These are phyloP conservation scores for Erucastrum elatum DNA, from an alignment of 345 rosid species.

Conservation along the genomic window DNA sequence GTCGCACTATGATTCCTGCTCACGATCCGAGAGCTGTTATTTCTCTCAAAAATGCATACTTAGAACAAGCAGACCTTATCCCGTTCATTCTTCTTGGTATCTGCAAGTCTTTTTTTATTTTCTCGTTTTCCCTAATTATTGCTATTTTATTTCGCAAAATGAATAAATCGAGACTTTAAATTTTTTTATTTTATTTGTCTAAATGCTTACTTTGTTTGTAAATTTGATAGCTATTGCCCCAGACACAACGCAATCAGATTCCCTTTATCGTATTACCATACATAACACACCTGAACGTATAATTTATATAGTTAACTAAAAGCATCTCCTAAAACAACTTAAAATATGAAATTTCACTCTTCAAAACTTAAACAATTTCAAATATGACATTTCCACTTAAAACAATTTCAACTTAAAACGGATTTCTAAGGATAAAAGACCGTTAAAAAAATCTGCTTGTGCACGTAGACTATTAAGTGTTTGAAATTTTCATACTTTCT, in stretches of 20 bases:
- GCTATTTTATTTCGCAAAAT: background rate
- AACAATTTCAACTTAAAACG: no score
- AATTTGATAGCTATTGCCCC: background rate
- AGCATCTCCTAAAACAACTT: no score
- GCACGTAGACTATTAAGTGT: constrained; percentile 13
- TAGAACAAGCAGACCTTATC: background rate
- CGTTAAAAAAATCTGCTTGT: no score
- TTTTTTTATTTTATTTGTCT: background rate
- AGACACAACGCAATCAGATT: background rate
- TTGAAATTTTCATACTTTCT: background rate
- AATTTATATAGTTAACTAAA: no score
- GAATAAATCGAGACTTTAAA: background rate
- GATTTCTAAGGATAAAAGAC: no score
- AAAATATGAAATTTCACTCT: no score
- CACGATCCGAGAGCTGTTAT: background rate
- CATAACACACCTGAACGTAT: no score
- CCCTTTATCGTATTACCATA: background rate
- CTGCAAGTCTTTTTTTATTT: background rate
- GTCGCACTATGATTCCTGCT: background rate
- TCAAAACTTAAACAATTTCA: no score
- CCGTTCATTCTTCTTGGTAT: background rate
- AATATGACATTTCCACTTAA: no score
- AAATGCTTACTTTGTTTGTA: background rate
- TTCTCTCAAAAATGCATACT: background rate
- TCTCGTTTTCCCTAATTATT: background rate